phyloP scores from a whole-genome alignment of 2,329 filamentous ascomycete genomes.

The Botryotinia calthae region DNA sequence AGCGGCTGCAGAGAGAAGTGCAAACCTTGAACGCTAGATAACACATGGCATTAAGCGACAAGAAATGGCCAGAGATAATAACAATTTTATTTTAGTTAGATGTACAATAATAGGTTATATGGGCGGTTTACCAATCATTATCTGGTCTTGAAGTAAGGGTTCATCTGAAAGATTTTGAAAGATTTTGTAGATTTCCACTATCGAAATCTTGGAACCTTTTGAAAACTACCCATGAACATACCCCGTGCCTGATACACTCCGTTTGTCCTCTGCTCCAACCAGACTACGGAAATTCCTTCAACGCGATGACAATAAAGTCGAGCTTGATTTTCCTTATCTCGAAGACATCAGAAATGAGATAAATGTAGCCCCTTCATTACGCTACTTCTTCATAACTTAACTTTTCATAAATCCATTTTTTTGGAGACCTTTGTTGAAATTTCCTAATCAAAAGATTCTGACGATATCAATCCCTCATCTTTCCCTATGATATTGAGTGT shows the following conservation, averaged over 20 bases:
- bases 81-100: background rate
- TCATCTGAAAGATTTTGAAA: background rate
- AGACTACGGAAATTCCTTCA: background rate
- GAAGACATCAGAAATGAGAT: background rate
- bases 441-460: background rate
- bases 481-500: background rate
- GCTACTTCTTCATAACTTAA: background rate
- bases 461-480: background rate
- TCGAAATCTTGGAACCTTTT: background rate
- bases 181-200: background rate
- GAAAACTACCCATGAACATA: background rate
- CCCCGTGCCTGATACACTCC: background rate
- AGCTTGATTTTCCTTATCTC: background rate
- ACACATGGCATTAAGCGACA: background rate
- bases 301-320: background rate
- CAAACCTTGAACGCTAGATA: conserved; percentile 17
- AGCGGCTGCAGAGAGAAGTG: conserved; percentile 27
- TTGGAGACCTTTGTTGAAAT: too few species aligned
- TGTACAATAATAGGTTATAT: background rate
- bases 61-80: background rate
- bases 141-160: background rate
- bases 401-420: background rate
- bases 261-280: background rate
- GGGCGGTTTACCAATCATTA: background rate
- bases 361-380: background rate